Percentiles rank a stretch among this genome's conserved stretches.
These are phyloP conservation scores for Ensete glaucum DNA, from an alignment of 176 grass and related monocot genomes.

Conservation along the genomic window DNA sequence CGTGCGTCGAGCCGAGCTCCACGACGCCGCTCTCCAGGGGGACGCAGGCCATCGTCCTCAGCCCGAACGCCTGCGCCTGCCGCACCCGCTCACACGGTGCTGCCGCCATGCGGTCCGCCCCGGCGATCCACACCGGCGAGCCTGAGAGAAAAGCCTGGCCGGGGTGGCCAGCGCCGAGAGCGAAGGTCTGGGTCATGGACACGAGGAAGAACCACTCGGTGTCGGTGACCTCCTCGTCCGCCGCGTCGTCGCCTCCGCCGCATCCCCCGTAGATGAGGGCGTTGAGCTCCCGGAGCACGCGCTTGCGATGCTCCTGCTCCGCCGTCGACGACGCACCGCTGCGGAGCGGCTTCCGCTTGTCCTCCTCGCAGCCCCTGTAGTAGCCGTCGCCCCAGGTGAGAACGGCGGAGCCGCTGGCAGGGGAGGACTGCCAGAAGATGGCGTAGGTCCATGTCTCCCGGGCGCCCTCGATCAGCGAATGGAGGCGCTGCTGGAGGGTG, in stretches of 20 bases:
- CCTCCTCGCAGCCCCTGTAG: constrained; percentile 41
- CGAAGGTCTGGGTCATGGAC: constrained; percentile 91
- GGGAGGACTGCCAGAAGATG: constrained; percentile 89
- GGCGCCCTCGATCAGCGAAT: constrained; percentile 67
- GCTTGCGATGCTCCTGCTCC: constrained; percentile 90
- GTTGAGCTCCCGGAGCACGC: constrained; percentile 79
- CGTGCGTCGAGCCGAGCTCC: constrained; percentile 79
- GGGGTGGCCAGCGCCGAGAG: constrained; percentile 35
- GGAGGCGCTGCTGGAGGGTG: constrained; percentile 82
- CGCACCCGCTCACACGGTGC: constrained; percentile 58
- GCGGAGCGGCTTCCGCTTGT: constrained; percentile 47
- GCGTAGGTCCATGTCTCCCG: constrained; percentile 83
- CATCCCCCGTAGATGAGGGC: constrained; percentile 51
- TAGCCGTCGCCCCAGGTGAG: constrained; percentile 58
- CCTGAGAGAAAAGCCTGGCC: constrained; percentile 50
- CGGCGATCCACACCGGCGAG: constrained; percentile 50
- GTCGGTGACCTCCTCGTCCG: constrained; percentile 92
- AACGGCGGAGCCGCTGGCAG: constrained; percentile 47
- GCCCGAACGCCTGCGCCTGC: constrained; percentile 58
- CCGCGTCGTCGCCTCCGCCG: constrained; percentile 38
- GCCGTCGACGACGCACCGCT: background rate
- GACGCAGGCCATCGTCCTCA: constrained; percentile 86
- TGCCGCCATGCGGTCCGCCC: constrained; percentile 22
- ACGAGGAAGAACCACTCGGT: constrained; percentile 99
- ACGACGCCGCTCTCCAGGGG: constrained; percentile 67